Evolutionary conservation across 805 yeast genomes (phyloP).

Genomic region (Schwanniomyces yamadae): DNA sequence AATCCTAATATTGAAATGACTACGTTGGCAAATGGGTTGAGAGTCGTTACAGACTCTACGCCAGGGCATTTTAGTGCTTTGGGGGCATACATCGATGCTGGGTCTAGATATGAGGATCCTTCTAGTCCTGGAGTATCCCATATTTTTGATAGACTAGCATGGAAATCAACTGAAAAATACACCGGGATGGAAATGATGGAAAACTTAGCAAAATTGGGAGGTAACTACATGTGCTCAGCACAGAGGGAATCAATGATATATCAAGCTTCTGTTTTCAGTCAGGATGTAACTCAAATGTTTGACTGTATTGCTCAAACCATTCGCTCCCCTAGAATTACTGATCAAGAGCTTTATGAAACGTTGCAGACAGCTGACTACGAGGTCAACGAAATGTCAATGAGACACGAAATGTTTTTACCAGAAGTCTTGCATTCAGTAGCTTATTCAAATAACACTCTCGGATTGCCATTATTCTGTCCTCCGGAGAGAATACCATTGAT

Average conservation of each 20-base stretch:
- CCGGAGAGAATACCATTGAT: conserved; percentile 60
- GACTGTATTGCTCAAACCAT: conserved; percentile 76
- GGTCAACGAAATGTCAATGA: conserved; percentile 74
- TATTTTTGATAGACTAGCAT: conserved; percentile 81
- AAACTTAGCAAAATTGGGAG: conserved; percentile 77
- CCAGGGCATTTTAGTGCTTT: conserved; percentile 91
- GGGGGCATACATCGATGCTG: conserved; percentile 88
- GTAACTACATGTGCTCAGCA: conserved; percentile 90
- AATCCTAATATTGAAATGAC: conserved; percentile 26
- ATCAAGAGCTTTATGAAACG: conserved; percentile 72
- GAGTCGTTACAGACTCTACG: conserved; percentile 78
- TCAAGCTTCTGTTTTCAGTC: conserved; percentile 91
- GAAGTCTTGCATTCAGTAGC: conserved; percentile 89
- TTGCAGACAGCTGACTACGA: conserved; percentile 75
- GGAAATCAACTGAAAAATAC: conserved; percentile 61
- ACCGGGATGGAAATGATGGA: conserved; percentile 72
- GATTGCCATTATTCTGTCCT: conserved; percentile 84
- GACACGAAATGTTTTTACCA: conserved; percentile 83
- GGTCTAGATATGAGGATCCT: conserved; percentile 75
- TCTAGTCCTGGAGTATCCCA: conserved; percentile 73
- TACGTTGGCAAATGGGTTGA: conserved; percentile 69
- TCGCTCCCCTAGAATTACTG: conserved; percentile 62
- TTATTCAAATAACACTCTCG: conserved; percentile 67
- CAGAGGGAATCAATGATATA: conserved; percentile 90
- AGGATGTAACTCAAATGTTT: conserved; percentile 78